These are phyloP conservation scores for Hygrocybe punicea DNA, from an alignment of 768 basidiomycete genomes.

Conservation along the genomic window DNA sequence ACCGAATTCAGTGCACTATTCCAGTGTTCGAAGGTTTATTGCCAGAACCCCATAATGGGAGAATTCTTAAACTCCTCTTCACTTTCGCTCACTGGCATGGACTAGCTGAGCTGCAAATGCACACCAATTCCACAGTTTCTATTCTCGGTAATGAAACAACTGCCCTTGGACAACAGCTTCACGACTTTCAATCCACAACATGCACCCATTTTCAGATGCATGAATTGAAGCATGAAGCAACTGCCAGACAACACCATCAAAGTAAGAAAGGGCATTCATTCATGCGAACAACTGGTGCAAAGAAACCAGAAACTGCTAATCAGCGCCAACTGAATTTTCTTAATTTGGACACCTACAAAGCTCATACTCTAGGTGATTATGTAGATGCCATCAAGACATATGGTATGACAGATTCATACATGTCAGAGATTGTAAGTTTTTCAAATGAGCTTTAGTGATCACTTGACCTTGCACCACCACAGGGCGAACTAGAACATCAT, in stretches of 20 bases:
- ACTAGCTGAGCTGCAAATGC: too few species aligned
- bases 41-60: too few species aligned
- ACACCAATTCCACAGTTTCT: too few species aligned
- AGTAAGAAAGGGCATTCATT: background rate
- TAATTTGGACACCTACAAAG: constrained; percentile 34
- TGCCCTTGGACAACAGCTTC: too few species aligned
- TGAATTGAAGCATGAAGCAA: constrained; percentile 29
- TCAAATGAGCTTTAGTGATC: constrained; percentile 6
- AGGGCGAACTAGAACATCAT: constrained; percentile 37
- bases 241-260: constrained; percentile 14
- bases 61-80: too few species aligned
- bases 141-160: too few species aligned
- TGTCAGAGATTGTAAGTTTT: constrained; percentile 30
- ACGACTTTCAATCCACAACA: constrained; percentile 24
- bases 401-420: constrained; percentile 37
- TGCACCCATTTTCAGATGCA: constrained; percentile 24
- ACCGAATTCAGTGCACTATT: constrained; percentile 32
- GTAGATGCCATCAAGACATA: constrained; percentile 17
- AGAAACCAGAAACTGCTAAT: too few species aligned
- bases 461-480: too few species aligned
- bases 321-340: too few species aligned
- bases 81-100: too few species aligned
- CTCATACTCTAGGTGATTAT: constrained; percentile 38
- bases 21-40: constrained; percentile 37
- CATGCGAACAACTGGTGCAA: too few species aligned